phyloP scores from a whole-genome alignment of 495 filamentous ascomycete genomes.

The Poronia punctata region DNA sequence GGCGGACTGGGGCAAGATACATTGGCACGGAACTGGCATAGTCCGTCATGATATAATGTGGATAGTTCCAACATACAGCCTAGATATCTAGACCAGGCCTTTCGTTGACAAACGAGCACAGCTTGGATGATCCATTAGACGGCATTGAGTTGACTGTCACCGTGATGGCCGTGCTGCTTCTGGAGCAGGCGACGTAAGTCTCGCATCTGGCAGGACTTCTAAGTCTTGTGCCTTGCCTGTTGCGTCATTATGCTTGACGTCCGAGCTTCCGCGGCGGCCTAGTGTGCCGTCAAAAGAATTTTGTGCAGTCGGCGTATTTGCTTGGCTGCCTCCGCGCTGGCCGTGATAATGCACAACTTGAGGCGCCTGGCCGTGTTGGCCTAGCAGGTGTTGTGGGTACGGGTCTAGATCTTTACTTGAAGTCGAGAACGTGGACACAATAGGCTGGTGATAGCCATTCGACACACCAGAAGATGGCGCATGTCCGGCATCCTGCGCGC shows the following conservation, averaged over 20 bases:
- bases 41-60: too few species aligned
- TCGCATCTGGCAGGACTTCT: slow-evolving; percentile 35
- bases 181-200: slow-evolving; percentile 17
- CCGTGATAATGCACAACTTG: slow-evolving; percentile 58
- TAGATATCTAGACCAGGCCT: neutral
- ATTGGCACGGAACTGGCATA: too few species aligned
- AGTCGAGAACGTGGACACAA: slow-evolving; percentile 69
- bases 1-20: too few species aligned
- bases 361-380: slow-evolving; percentile 52
- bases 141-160: slow-evolving; percentile 1
- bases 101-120: neutral
- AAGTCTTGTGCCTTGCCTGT: slow-evolving; percentile 20
- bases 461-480: slow-evolving; percentile 21
- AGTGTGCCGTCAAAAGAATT: slow-evolving; percentile 32
- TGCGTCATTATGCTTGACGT: slow-evolving; percentile 25
- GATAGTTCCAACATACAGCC: too few species aligned
- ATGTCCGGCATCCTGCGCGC: slow-evolving; percentile 31
- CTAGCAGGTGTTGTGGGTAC: slow-evolving; percentile 58
- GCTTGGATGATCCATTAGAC: neutral
- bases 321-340: slow-evolving; percentile 52
- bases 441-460: slow-evolving; percentile 56
- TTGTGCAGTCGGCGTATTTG: slow-evolving; percentile 49
- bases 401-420: slow-evolving; percentile 67
- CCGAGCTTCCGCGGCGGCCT: slow-evolving; percentile 34
- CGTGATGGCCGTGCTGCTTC: slow-evolving; percentile 8